Conservation (phyloP, 1,139 yeast genomes). For the Pichia sp. region DNA sequence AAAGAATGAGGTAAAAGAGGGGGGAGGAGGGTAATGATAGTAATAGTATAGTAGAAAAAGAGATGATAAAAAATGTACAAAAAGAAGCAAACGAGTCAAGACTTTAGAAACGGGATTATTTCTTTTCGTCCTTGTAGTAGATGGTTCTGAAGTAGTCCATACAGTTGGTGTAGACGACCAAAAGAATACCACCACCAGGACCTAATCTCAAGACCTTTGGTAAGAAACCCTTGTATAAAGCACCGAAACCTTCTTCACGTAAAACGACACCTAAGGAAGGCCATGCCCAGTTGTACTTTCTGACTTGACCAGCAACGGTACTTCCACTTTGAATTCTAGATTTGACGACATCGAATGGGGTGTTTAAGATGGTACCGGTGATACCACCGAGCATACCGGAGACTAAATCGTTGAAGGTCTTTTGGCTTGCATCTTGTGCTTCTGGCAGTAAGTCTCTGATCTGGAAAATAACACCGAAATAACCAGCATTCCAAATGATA, state of each 20-base stretch:
- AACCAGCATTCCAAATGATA: conserved; percentile 96
- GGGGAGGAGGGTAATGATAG: no score
- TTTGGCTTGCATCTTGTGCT: conserved; percentile 65
- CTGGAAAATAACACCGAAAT: conserved; percentile 93
- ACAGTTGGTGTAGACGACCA: conserved; percentile 91
- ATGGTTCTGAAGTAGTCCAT: conserved; percentile 88
- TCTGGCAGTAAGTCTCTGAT: conserved; percentile 76
- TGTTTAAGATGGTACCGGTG: conserved; percentile 87
- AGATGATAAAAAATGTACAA: no score
- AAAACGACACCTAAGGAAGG: conserved; percentile 78
- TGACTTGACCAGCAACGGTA: conserved; percentile 55
- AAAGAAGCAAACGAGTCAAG: background rate
- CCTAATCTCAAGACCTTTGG: conserved; percentile 98
- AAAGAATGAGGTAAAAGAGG: no score
- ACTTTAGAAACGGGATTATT: background rate
- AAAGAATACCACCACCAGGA: conserved; percentile 98
- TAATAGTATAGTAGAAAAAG: no score
- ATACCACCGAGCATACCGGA: conserved; percentile 98
- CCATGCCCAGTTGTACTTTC: conserved; percentile 89
- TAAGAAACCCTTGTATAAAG: conserved; percentile 90
- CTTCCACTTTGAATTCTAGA: conserved; percentile 94
- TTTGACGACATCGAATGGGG: conserved; percentile 98
- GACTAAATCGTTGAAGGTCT: conserved; percentile 81
- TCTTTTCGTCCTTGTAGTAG: conserved; percentile 41
- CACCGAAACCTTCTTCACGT: conserved; percentile 86